phyloP scores from a whole-genome alignment of 2,329 filamentous ascomycete species.

The Sarocladiaceae sp. region DNA sequence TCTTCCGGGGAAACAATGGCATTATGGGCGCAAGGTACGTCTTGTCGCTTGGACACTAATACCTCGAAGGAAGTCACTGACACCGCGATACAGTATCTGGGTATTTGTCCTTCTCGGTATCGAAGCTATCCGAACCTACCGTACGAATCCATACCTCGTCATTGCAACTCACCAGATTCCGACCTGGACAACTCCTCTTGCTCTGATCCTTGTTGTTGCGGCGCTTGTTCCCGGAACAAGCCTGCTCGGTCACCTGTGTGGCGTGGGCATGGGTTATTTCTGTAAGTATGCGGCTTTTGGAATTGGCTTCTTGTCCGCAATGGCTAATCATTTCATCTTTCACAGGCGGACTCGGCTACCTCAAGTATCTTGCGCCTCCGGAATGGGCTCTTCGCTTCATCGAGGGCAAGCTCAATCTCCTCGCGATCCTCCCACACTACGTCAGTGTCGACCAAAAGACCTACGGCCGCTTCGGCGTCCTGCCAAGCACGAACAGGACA shows the following conservation, averaged over 20 bases:
- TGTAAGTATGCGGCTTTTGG: slow-evolving; percentile 50
- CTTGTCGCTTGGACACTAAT: background rate
- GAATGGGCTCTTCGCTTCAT: slow-evolving; percentile 84
- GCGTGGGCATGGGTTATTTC: slow-evolving; percentile 76
- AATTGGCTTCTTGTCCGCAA: background rate
- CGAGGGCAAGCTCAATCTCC: slow-evolving; percentile 79
- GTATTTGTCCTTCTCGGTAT: slow-evolving; percentile 80
- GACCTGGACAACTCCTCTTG: slow-evolving; percentile 85
- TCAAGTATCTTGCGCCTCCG: slow-evolving; percentile 83
- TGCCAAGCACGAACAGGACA: slow-evolving; percentile 52
- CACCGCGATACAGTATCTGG: slow-evolving; percentile 62
- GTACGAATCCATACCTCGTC: slow-evolving; percentile 70
- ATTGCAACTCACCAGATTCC: slow-evolving; percentile 64
- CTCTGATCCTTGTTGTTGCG: slow-evolving; percentile 66
- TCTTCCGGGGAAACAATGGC: slow-evolving; percentile 64
- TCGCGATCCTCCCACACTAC: slow-evolving; percentile 81
- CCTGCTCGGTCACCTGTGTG: slow-evolving; percentile 80
- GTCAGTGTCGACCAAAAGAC: slow-evolving; percentile 95
- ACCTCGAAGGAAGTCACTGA: background rate
- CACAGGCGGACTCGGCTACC: slow-evolving; percentile 74
- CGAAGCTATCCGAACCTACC: slow-evolving; percentile 81
- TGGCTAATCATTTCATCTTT: slow-evolving; percentile 10
- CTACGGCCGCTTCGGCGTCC: slow-evolving; percentile 83
- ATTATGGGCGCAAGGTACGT: slow-evolving; percentile 75
- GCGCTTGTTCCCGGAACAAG: slow-evolving; percentile 76